Base-by-base conservation (phyloP, 2,329 filamentous ascomycete species). In the Aspergillus brunneoviolaceus region DNA sequence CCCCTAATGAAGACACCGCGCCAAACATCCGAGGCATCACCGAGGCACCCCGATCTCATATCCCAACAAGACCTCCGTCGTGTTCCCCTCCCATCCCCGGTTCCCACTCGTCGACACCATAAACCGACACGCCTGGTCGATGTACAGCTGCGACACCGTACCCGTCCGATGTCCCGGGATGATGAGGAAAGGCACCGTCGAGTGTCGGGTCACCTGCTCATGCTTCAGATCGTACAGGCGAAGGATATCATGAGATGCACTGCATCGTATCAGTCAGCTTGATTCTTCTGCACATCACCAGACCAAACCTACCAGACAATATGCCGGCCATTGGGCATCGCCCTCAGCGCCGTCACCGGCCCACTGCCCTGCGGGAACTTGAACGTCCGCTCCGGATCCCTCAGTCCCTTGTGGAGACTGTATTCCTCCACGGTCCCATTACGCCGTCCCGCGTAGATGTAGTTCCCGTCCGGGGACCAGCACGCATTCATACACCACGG, bases 401-500 rank as follows among this genome's bases (percentile, higher is more conserved):
- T 89, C 1, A 91, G 83, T 1, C 88, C 84, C 69, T 92, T 92
- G 73, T 95, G 91, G 19, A 99, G 82, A 70, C 87, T 92, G 76
- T 90, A 99, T 76, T 99, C 95, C 67, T 99, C 95, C 0, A 99
- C 95, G 0, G 92, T 96, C 55, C 92, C 86, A 75, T 98, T 98
- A 60, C 95, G 84, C 29, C 95, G 84, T 0, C 95, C 95, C 0
- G 90, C 93, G 76, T 96, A 99, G 69, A 99, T 93, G 76, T 87
- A 92, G 76, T 98, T 98, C 14, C 95, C 95, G 73, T 97, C 91
- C 0, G 92, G 92, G 57, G 90, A 94, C 95, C 95, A 99, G 79
- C 92, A 96, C 0, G 92, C 92, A 66, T 91, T 93, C 87, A 96
- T 97, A 76, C 94, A 98, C 94, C 94, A 99, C 0, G 94, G 95